Evolutionary conservation across 1,139 yeast species (phyloP), one percentile per base, ranked within the genome.

Genomic region (Suhomyces choctaworum): DNA sequence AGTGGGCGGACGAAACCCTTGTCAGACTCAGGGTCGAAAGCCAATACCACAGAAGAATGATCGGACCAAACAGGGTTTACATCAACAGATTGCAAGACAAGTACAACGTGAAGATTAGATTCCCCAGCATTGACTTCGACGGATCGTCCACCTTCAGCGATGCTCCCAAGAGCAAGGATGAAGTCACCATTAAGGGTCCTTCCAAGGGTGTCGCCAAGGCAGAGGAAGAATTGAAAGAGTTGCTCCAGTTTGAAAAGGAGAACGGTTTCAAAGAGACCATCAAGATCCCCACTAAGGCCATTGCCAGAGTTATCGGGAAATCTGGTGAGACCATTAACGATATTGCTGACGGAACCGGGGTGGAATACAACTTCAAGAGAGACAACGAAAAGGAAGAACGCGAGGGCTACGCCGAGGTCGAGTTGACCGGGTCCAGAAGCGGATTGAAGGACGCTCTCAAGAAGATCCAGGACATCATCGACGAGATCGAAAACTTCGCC

Each of bases 301-400:
- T 90, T 44, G 73, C 97, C 12, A 75, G 90, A 56, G 82, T 94
- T 39, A 89, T 94, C 57, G 98, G 98, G 54, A 87, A 84, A 54
- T 71, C 75, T 41, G 97, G 97, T 58, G 94, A 85, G 47, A 78
- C 75, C 40, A 85, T 94, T 51, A 86, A 82, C 44, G 89, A 85
- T 54, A 81, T 94, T 41, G 79, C 88, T 48, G 94, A 82, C 46
- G 87, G 81, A 32, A 73, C 83, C 37, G 95, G 92, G 42, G 80
- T 89, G 35, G 84, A 84, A 47, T 78, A 87, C 60, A 76, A 76
- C 46, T 79, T 84, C 54, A 60, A 70, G 46, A 75, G 78, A 49
- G 76, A 74, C 41, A 62, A 59, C 22, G 64, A 58, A 22, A 60
- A 60, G 22, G 70, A 74, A 49, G 69, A 70, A 45, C 58, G 64